Evolutionary conservation across 2,329 filamentous ascomycete genomes (phyloP).

Genomic region (Botrytis porri): DNA sequence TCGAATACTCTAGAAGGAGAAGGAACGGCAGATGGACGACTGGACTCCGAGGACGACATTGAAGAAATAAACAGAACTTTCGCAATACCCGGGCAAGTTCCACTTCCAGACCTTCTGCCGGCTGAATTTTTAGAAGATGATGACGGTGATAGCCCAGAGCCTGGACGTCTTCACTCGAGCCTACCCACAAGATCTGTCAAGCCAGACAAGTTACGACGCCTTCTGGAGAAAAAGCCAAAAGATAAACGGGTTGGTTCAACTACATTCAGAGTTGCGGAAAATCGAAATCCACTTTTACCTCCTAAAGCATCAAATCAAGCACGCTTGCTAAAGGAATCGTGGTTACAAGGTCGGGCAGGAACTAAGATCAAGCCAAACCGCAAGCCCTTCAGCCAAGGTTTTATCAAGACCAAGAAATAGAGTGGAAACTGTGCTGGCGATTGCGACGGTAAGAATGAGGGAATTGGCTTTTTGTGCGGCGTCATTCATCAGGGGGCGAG

Average conservation of each 20-base stretch:
- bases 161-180: neutral
- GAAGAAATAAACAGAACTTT: conserved; percentile 12
- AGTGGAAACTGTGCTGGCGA: neutral
- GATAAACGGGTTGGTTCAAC: conserved; percentile 34
- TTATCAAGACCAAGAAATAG: conserved; percentile 29
- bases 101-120: conserved; percentile 35
- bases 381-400: conserved; percentile 31
- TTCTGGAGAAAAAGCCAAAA: conserved; percentile 33
- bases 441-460: neutral
- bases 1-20: conserved; percentile 18
- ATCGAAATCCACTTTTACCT: conserved; percentile 27
- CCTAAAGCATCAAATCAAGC: conserved; percentile 33
- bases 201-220: conserved; percentile 33
- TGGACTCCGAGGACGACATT: conserved; percentile 13
- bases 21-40: conserved; percentile 13
- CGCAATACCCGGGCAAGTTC: neutral
- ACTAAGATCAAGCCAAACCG: conserved; percentile 25
- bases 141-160: conserved; percentile 20
- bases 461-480: neutral
- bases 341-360: conserved; percentile 32
- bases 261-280: conserved; percentile 34
- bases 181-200: conserved; percentile 24
- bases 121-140: conserved; percentile 35
- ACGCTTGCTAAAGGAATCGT: conserved; percentile 33
- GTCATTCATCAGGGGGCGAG: neutral